Percentiles rank a stretch among this genome's conserved stretches.
Evolutionary conservation across 176 grass and related monocot genomes (phyloP).

Genomic region (Oryza coarctata): DNA sequence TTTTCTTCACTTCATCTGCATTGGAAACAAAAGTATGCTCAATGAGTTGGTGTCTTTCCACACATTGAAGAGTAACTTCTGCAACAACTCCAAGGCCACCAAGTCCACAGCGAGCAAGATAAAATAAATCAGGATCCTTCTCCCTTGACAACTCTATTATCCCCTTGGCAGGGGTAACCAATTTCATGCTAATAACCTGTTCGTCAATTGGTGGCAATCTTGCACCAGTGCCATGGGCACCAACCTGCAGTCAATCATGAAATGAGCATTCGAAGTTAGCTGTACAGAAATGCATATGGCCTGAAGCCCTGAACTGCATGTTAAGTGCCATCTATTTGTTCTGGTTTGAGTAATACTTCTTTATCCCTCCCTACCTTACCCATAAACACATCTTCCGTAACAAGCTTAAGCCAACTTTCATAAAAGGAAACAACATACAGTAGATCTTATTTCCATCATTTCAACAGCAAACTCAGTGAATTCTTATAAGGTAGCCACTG

Average conservation of each 20-base stretch:
- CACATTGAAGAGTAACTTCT: constrained; percentile 83
- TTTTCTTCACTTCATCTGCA: constrained; percentile 74
- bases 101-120: constrained; percentile 76
- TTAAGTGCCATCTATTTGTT: neutral
- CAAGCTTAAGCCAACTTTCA: too few relatives aligned
- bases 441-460: too few relatives aligned
- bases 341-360: constrained; percentile 1
- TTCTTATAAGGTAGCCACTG: too few relatives aligned
- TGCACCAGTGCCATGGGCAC: constrained; percentile 92
- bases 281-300: neutral
- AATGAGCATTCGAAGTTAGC: constrained; percentile 8
- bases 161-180: constrained; percentile 88
- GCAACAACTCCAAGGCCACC: constrained; percentile 75
- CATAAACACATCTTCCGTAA: too few relatives aligned
- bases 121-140: constrained; percentile 87
- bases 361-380: neutral
- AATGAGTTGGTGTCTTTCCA: constrained; percentile 78
- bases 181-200: constrained; percentile 94
- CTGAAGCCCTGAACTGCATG: constrained; percentile 17
- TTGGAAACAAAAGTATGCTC: constrained; percentile 88
- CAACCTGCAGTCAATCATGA: constrained; percentile 57
- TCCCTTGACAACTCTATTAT: constrained; percentile 79
- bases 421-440: too few relatives aligned
- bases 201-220: constrained; percentile 88
- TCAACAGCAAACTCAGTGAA: too few relatives aligned